Percentiles rank a stretch among this genome's conserved stretches.
phyloP scores from a whole-genome alignment of 257 asterid species.

The Prunella vulgaris region DNA sequence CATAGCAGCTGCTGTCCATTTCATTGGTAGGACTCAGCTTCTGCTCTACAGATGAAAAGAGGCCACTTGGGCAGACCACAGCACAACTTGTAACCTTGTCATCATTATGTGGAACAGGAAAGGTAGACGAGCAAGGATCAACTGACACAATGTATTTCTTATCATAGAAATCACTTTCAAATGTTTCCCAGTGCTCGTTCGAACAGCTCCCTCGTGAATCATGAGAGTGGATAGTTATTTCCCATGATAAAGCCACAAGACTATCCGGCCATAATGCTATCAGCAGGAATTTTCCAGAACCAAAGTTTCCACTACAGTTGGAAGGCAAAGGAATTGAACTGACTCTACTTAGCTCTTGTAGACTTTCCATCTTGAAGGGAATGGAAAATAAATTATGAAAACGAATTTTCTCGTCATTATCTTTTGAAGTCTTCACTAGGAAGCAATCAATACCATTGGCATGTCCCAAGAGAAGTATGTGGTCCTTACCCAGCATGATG shows the following conservation, averaged over 20 bases:
- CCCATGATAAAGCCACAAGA: slow-evolving; percentile 82
- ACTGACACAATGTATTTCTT: slow-evolving; percentile 47
- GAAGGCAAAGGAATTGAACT: slow-evolving; percentile 63
- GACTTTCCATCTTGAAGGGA: slow-evolving; percentile 44
- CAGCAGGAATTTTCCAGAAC: slow-evolving; percentile 61
- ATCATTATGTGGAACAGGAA: slow-evolving; percentile 58
- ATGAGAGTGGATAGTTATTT: slow-evolving; percentile 52
- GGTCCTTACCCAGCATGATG: slow-evolving; percentile 43
- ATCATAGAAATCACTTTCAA: slow-evolving; percentile 51
- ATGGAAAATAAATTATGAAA: slow-evolving; percentile 51
- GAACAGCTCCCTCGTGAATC: slow-evolving; percentile 37
- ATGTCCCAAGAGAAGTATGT: slow-evolving; percentile 70
- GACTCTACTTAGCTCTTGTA: slow-evolving; percentile 49
- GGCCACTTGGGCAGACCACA: slow-evolving; percentile 50
- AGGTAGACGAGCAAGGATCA: slow-evolving; percentile 61
- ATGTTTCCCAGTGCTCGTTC: slow-evolving; percentile 42
- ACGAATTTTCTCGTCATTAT: slow-evolving; percentile 32
- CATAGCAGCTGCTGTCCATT: slow-evolving; percentile 36
- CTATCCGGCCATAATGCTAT: slow-evolving; percentile 68
- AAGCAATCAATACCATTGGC: slow-evolving; percentile 71
- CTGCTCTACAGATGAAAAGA: slow-evolving; percentile 40
- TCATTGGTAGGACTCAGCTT: slow-evolving; percentile 32
- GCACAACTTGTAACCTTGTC: slow-evolving; percentile 62
- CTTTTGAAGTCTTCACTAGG: slow-evolving; percentile 38
- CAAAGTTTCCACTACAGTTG: slow-evolving; percentile 39